Conservation (phyloP, 768 basidiomycete species). For the Psilocybe cubensis region DNA sequence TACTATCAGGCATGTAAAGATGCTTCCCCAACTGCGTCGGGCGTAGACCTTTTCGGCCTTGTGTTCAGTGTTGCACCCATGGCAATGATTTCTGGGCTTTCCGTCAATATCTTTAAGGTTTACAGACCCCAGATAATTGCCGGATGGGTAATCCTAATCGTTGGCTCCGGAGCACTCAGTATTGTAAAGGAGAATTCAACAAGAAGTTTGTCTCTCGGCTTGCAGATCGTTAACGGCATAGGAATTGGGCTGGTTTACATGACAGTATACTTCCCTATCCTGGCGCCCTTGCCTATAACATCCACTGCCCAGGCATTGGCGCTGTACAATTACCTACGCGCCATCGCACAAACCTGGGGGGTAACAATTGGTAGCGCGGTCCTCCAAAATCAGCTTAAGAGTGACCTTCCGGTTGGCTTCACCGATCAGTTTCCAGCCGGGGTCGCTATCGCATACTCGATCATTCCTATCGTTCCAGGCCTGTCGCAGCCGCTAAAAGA, state of each 20-base stretch:
- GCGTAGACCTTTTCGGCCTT: slow-evolving; percentile 37
- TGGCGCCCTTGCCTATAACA: slow-evolving; percentile 45
- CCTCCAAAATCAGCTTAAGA: slow-evolving; percentile 53
- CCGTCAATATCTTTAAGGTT: not conserved
- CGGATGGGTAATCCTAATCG: slow-evolving; percentile 38
- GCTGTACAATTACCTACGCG: slow-evolving; percentile 42
- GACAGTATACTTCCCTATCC: slow-evolving; percentile 42
- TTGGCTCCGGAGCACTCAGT: slow-evolving; percentile 39
- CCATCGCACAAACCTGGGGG: slow-evolving; percentile 52
- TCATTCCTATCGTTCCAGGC: slow-evolving; percentile 41
- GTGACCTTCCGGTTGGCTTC: slow-evolving; percentile 44
- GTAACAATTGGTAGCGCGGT: slow-evolving; percentile 52
- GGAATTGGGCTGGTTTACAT: slow-evolving; percentile 16
- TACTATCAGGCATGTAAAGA: slow-evolving; percentile 50
- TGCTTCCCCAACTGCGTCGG: slow-evolving; percentile 37
- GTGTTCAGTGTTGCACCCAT: slow-evolving; percentile 40
- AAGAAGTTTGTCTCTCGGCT: slow-evolving; percentile 17
- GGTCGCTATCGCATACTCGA: slow-evolving; percentile 36
- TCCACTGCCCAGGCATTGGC: slow-evolving; percentile 46
- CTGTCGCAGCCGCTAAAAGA: slow-evolving; percentile 35
- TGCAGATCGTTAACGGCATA: slow-evolving; percentile 18
- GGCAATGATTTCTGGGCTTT: slow-evolving; percentile 30
- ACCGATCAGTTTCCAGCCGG: slow-evolving; percentile 32
- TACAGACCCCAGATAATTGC: slow-evolving; percentile 24
- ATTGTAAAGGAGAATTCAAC: slow-evolving; percentile 18